Evolutionary conservation across 192 early-diverging fungal genomes (phyloP).

Genomic region (Backusella parvicylindrica): DNA sequence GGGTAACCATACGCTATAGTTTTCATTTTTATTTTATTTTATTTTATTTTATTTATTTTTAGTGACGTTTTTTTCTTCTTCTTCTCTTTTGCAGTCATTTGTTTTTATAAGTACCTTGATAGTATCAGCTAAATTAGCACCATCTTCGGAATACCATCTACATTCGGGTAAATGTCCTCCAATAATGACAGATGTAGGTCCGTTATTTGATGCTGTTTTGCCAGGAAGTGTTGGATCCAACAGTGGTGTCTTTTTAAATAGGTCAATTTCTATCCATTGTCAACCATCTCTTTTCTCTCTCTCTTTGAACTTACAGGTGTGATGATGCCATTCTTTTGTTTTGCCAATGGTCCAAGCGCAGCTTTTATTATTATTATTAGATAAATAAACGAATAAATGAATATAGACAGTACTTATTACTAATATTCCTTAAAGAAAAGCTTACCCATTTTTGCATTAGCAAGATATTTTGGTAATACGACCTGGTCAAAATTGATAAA

Average conservation of each 20-base stretch:
- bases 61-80: too few species aligned
- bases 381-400: background rate
- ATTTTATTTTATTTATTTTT: too few species aligned
- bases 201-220: background rate
- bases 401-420: background rate
- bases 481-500: constrained; percentile 36
- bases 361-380: background rate
- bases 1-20: constrained; percentile 21
- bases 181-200: constrained; percentile 10
- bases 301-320: constrained; percentile 1
- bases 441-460: constrained; percentile 31
- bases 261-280: background rate
- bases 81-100: background rate
- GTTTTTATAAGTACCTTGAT: constrained; percentile 16
- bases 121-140: constrained; percentile 18
- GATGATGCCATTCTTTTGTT: constrained; percentile 28
- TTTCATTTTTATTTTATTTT: background rate
- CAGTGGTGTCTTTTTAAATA: constrained; percentile 6
- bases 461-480: constrained; percentile 28
- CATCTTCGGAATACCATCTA: constrained; percentile 36
- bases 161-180: constrained; percentile 25
- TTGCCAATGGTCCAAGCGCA: constrained; percentile 25
- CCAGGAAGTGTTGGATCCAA: background rate
- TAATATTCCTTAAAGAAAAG: background rate
- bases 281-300: background rate